Conservation (phyloP, 331 rosid species). For the Spiraea crenata region DNA sequence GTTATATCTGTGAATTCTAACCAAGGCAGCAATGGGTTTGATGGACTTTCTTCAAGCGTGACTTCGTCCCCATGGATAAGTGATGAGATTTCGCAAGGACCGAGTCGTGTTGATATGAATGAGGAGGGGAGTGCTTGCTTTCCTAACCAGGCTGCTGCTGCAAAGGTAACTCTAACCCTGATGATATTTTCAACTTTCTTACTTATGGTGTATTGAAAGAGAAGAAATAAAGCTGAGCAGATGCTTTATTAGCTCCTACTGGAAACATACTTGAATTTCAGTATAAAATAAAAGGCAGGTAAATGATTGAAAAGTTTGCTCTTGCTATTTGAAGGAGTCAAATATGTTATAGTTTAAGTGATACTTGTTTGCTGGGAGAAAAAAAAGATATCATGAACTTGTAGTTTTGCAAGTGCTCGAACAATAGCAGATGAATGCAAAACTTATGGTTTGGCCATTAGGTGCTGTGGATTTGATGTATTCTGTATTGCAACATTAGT, state of each 20-base stretch:
- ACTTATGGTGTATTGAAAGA: no score
- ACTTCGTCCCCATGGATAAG: background rate
- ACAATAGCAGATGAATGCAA: background rate
- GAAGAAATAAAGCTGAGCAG: no score
- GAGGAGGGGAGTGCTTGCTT: background rate
- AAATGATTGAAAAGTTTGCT: background rate
- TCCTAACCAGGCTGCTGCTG: conserved; percentile 55
- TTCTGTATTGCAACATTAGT: background rate
- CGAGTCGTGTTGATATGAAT: no score
- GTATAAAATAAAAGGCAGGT: background rate
- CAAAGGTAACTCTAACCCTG: conserved; percentile 39
- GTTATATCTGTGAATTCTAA: background rate
- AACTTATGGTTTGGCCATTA: no score
- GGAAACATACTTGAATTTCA: background rate
- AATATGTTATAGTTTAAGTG: background rate
- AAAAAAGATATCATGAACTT: background rate
- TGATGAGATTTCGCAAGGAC: no score
- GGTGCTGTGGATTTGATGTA: no score
- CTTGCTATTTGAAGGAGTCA: background rate
- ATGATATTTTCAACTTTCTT: no score
- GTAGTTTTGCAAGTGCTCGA: background rate
- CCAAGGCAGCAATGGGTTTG: background rate
- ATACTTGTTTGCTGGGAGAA: background rate
- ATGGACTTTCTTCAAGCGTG: background rate
- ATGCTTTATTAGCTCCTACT: background rate